Conservation (phyloP, 1,139 yeast genomes). For the Nakaseomyces sp. region DNA sequence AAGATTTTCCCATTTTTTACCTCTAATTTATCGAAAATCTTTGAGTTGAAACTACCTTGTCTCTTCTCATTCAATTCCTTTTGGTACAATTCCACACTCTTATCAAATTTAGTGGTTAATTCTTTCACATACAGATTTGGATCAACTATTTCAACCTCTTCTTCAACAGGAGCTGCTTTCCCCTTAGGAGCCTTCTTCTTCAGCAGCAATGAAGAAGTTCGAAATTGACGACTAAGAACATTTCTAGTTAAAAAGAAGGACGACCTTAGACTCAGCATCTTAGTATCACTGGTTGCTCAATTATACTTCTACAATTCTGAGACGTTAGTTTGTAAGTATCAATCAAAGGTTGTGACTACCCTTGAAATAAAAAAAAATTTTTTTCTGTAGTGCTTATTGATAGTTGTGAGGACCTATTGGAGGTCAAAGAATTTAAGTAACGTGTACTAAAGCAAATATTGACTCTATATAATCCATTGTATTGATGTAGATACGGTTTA, state of each 20-base stretch:
- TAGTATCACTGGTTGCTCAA: neutral
- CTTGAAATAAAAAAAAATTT: too few relatives aligned
- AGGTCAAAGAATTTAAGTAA: too few relatives aligned
- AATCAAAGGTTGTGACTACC: too few relatives aligned
- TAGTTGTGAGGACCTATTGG: too few relatives aligned
- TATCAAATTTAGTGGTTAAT: conserved; percentile 41
- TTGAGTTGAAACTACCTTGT: conserved; percentile 59
- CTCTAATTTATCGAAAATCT: conserved; percentile 51
- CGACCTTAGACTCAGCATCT: neutral
- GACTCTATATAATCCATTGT: too few relatives aligned
- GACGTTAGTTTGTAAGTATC: too few relatives aligned
- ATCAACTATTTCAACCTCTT: conserved; percentile 32
- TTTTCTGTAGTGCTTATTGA: too few relatives aligned
- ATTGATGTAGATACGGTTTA: too few relatives aligned
- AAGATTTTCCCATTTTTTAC: conserved; percentile 45
- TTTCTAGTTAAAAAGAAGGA: neutral
- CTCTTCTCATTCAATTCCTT: conserved; percentile 53
- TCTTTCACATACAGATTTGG: conserved; percentile 32
- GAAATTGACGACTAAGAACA: neutral
- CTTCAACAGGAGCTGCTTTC: conserved; percentile 16
- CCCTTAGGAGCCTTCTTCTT: conserved; percentile 5
- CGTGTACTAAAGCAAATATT: too few relatives aligned
- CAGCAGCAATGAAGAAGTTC: neutral
- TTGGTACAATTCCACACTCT: conserved; percentile 44
- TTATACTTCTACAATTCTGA: too few relatives aligned